Percentiles rank a stretch among this genome's conserved stretches.
Evolutionary conservation across 139 green algal species (phyloP).

Genomic region (Gonium pectorale): DNA sequence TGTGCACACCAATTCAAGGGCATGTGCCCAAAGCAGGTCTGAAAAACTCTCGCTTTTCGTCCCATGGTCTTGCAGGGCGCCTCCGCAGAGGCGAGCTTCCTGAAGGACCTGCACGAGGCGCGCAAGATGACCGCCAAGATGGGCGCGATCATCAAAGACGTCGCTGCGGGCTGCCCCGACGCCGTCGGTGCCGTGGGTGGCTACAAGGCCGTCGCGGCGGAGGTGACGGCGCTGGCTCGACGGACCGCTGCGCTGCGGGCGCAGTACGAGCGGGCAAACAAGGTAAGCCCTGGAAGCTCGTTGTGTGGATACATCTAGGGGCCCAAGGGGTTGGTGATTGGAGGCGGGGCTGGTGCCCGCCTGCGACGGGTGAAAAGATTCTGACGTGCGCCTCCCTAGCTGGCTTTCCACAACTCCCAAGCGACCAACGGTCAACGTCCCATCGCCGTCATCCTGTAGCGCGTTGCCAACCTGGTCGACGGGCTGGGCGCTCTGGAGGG

Average conservation of each 20-base stretch:
- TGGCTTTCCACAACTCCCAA: no score
- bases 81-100: slow-evolving; percentile 24
- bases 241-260: slow-evolving; percentile 1
- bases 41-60: no score
- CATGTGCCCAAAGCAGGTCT: no score
- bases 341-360: no score
- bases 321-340: no score
- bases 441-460: no score
- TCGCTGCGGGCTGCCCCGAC: slow-evolving; percentile 14
- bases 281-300: slow-evolving; percentile 17
- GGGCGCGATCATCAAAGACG: not conserved
- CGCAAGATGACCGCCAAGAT: slow-evolving; percentile 27
- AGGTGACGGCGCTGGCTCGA: not conserved
- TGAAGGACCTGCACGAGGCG: slow-evolving; percentile 28
- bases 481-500: slow-evolving; percentile 15
- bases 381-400: no score
- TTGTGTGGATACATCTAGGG: no score
- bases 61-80: no score
- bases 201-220: slow-evolving; percentile 29
- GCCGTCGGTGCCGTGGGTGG: not conserved
- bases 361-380: no score
- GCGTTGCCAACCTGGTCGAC: slow-evolving; percentile 16
- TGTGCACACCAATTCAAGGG: no score
- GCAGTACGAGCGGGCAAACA: slow-evolving; percentile 22
- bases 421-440: no score